Percentiles rank a stretch among this genome's conserved stretches.
phyloP scores from a whole-genome alignment of 768 basidiomycete genomes.

The Pisolithus albus region DNA sequence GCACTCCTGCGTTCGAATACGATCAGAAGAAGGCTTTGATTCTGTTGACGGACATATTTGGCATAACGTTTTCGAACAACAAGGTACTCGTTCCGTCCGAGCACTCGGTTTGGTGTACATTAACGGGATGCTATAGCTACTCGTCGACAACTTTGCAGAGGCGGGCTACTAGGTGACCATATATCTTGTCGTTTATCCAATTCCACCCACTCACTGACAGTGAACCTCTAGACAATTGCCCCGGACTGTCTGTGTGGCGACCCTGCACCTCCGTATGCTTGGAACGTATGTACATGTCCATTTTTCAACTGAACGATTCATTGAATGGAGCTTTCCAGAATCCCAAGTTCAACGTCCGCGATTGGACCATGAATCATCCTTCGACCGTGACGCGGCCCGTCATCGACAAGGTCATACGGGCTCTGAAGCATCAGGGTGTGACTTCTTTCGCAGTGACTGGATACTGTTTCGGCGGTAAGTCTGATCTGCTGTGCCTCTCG shows the following conservation, averaged over 20 bases:
- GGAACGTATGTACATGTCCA: constrained; percentile 4
- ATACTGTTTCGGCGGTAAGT: constrained; percentile 36
- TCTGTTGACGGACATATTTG: background rate
- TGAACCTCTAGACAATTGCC: constrained; percentile 10
- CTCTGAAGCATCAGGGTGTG: constrained; percentile 34
- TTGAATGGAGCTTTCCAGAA: background rate
- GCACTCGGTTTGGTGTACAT: background rate
- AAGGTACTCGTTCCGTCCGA: background rate
- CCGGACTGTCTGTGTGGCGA: constrained; percentile 28
- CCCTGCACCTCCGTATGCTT: constrained; percentile 11
- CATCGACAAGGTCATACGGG: constrained; percentile 33
- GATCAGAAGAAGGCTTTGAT: background rate
- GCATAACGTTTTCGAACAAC: constrained; percentile 15
- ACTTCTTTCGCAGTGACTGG: constrained; percentile 34
- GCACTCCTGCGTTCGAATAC: background rate
- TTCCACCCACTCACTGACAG: background rate
- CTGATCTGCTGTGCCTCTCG: background rate
- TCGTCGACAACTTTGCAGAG: constrained; percentile 38
- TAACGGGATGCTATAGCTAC: constrained; percentile 24
- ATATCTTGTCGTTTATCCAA: background rate
- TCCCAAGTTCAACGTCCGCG: constrained; percentile 16
- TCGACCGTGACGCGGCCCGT: constrained; percentile 25
- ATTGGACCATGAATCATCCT: constrained; percentile 32
- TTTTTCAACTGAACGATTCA: background rate
- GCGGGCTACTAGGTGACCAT: constrained; percentile 31